Conservation (phyloP, 495 filamentous ascomycete species). For the Xanthoparmelia taractica region DNA sequence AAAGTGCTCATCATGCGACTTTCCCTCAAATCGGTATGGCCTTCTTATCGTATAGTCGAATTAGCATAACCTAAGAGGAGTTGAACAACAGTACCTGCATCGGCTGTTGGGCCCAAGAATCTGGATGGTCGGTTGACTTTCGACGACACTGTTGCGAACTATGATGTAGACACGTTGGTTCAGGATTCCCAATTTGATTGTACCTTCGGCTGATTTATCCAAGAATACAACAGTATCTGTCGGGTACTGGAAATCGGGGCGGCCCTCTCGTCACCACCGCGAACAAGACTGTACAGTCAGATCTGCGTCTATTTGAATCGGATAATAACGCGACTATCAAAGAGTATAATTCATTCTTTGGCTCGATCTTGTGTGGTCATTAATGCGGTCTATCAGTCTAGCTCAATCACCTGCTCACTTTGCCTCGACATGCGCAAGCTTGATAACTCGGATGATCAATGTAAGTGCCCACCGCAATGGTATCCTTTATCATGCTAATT, state of each 20-base stretch:
- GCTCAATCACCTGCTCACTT: conserved; percentile 32
- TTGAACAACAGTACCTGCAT: conserved; percentile 28
- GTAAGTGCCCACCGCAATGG: background rate
- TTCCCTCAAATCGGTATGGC: conserved; percentile 44
- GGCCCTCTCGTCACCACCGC: conserved; percentile 35
- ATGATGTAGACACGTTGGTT: conserved; percentile 1
- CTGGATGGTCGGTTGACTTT: conserved; percentile 29
- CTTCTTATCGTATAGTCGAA: background rate
- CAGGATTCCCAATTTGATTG: background rate
- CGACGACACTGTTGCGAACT: conserved; percentile 49
- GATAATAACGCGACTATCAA: conserved; percentile 49
- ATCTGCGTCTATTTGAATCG: conserved; percentile 48
- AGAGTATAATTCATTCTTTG: background rate
- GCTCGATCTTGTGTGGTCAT: too few relatives aligned
- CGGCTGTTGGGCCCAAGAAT: conserved; percentile 38
- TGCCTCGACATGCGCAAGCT: conserved; percentile 40
- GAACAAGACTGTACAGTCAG: conserved; percentile 43
- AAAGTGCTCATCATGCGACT: conserved; percentile 44
- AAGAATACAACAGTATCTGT: conserved; percentile 43
- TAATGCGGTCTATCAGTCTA: conserved; percentile 30
- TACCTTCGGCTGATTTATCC: background rate
- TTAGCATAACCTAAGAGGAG: background rate
- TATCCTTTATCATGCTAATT: background rate
- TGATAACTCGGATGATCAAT: conserved; percentile 54
- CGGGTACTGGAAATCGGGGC: conserved; percentile 33